These are phyloP conservation scores for Pythium dissotocum DNA, from an alignment of 352 stramenopile genomes.

Conservation along the genomic window DNA sequence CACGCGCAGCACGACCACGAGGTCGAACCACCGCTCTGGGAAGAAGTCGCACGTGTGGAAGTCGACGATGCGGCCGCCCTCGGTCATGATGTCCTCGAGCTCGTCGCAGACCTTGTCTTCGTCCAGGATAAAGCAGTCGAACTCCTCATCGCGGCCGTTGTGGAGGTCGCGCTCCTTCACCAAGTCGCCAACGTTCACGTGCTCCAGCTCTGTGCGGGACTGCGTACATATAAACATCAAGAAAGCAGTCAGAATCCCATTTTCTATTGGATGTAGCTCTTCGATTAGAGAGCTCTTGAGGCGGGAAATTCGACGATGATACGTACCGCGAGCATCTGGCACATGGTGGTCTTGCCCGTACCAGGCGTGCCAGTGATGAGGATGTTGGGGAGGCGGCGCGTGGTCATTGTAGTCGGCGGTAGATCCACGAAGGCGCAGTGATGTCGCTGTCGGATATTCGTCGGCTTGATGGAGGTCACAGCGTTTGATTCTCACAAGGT, in stretches of 20 bases:
- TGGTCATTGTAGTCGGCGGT: slow-evolving; percentile 3
- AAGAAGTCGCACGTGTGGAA: slow-evolving; percentile 99
- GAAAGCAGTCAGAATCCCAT: background rate
- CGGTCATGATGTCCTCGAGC: slow-evolving; percentile 91
- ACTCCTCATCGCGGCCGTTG: slow-evolving; percentile 90
- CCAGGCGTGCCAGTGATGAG: slow-evolving; percentile 97
- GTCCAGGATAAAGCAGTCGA: slow-evolving; percentile 96
- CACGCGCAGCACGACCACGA: slow-evolving; percentile 90
- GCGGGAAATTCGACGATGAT: background rate
- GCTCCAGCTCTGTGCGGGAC: slow-evolving; percentile 70
- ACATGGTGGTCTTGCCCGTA: slow-evolving; percentile 94
- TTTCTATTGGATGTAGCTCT: background rate
- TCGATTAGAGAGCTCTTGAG: background rate
- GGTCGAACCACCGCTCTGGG: slow-evolving; percentile 96
- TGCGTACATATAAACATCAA: background rate
- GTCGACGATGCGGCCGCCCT: slow-evolving; percentile 93
- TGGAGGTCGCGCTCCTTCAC: slow-evolving; percentile 85
- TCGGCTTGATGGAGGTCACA: background rate
- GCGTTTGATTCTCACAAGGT: background rate
- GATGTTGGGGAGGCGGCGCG: slow-evolving; percentile 90
- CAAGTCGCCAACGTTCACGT: slow-evolving; percentile 96
- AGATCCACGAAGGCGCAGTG: background rate
- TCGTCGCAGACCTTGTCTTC: slow-evolving; percentile 97
- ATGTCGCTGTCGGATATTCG: background rate
- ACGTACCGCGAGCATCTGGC: slow-evolving; percentile 85